Evolutionary conservation across 2,329 filamentous ascomycete species (phyloP), one percentile per base, ranked within the genome.

Genomic region (Sclerotinia sclerotiorum): DNA sequence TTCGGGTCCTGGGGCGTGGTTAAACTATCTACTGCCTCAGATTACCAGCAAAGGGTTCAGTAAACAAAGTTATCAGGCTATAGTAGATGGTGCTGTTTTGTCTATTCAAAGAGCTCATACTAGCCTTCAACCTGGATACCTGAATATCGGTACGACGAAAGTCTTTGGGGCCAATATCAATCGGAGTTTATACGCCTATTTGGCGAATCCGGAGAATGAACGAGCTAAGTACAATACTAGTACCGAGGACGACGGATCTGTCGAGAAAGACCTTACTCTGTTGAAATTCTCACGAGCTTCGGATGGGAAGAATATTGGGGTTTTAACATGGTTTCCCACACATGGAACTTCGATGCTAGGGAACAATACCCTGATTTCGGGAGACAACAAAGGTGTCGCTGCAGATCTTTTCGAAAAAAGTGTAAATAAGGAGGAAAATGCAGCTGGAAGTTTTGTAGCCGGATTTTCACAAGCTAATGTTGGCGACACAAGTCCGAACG

Each of bases 361-460:
- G 67, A 97, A 97, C 80, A 97, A 97, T 79, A 97, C 93, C 0
- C 84, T 97, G 19, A 87, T 95, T 63, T 89, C 93, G 3, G 94
- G 92, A n/a, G 94, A 98, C 79, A 98, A 98, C 82, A 98, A 98
- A 80, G 94, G 94, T 17, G 92, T 97, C 8, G 94, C 94, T 2
- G 91, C 94, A 0, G 90, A 90, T 76, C 82, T 97, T 17, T 89
- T 97, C 65, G 94, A 98, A 77, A 85, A 90, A 72, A 88, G 86
- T 64, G 83, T 90, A 61, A 77, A 80, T 2, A 79, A 78, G n/a
- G 82, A 87, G 24, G 76, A 81, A 1, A 82, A 81, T 24, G 87
- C 88, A 46, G 84, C 86, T 0, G 81, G 87, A 2, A 85, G 84
- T 13, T 97, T 97, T 73, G 91, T 97, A 1, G 93, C 94, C 3